Evolutionary conservation across 2,329 filamentous ascomycete species (phyloP).

Genomic region (Xylariaceae sp.): DNA sequence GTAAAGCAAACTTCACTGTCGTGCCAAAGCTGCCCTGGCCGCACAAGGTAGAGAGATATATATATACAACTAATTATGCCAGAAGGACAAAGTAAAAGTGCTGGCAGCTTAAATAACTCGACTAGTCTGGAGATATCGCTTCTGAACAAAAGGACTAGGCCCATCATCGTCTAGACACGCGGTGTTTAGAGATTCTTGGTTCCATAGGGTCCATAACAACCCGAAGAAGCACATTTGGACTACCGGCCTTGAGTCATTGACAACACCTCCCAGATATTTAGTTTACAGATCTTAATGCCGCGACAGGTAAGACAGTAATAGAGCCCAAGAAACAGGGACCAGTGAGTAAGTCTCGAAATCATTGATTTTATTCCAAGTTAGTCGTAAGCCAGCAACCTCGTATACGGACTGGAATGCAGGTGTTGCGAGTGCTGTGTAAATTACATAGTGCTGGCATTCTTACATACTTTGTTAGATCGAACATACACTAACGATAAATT

Average conservation of each 20-base stretch:
- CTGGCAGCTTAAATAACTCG: background rate
- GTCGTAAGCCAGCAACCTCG: background rate
- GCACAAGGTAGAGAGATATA: background rate
- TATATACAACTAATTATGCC: background rate
- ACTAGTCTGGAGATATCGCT: background rate
- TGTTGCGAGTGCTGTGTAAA: background rate
- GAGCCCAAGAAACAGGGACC: background rate
- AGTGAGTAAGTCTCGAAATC: background rate
- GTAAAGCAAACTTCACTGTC: constrained; percentile 15
- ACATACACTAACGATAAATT: background rate
- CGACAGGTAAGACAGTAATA: background rate
- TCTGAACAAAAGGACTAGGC: background rate
- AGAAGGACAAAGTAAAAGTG: background rate
- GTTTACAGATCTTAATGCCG: background rate
- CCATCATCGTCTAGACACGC: background rate
- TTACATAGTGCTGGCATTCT: too few species aligned
- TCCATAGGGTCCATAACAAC: background rate
- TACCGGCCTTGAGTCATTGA: background rate
- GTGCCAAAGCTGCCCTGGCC: constrained; percentile 5
- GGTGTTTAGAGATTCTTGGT: background rate
- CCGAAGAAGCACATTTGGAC: background rate
- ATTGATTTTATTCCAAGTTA: background rate
- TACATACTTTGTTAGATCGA: background rate
- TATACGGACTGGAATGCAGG: background rate
- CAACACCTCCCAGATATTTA: background rate